A percentile compares a stretch with the other conserved stretches of the same genome.
These are phyloP conservation scores for Botrytis hyacinthi DNA, from an alignment of 2,329 filamentous ascomycete genomes.

Conservation along the genomic window DNA sequence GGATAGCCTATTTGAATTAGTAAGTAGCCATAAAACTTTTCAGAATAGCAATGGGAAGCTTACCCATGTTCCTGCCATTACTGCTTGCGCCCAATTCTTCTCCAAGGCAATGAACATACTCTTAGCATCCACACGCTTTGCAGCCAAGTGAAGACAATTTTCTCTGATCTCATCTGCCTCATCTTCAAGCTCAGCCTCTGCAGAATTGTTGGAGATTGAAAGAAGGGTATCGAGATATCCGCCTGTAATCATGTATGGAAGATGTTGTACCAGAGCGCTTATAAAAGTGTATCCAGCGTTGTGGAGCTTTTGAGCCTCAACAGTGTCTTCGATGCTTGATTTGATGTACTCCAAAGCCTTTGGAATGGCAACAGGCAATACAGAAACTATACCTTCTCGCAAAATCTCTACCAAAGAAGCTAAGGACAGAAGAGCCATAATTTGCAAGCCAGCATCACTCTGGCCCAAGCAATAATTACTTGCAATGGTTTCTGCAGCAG, in stretches of 20 bases:
- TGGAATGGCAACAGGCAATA: slow-evolving; percentile 74
- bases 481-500: slow-evolving; percentile 73
- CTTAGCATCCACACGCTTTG: slow-evolving; percentile 73
- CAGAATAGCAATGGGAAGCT: slow-evolving; percentile 36
- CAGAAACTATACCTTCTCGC: slow-evolving; percentile 78
- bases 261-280: slow-evolving; percentile 72
- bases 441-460: slow-evolving; percentile 66
- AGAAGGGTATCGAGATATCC: slow-evolving; percentile 72
- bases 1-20: slow-evolving; percentile 52
- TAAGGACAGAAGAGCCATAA: slow-evolving; percentile 85
- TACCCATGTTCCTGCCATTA: slow-evolving; percentile 60
- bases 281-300: slow-evolving; percentile 81
- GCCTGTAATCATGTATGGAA: slow-evolving; percentile 86
- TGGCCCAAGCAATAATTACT: slow-evolving; percentile 74
- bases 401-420: slow-evolving; percentile 87
- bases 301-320: slow-evolving; percentile 64
- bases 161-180: slow-evolving; percentile 63
- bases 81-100: slow-evolving; percentile 67
- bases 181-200: slow-evolving; percentile 58
- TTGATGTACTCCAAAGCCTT: slow-evolving; percentile 70
- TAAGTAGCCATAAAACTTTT: background rate
- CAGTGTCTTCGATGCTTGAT: slow-evolving; percentile 54
- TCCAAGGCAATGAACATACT: slow-evolving; percentile 72
- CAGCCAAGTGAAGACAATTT: slow-evolving; percentile 70
- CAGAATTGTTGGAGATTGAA: slow-evolving; percentile 68